Percentiles rank a stretch among this genome's conserved stretches.
These are phyloP conservation scores for Sarcodon aspratus DNA, from an alignment of 768 basidiomycete genomes.

Conservation along the genomic window DNA sequence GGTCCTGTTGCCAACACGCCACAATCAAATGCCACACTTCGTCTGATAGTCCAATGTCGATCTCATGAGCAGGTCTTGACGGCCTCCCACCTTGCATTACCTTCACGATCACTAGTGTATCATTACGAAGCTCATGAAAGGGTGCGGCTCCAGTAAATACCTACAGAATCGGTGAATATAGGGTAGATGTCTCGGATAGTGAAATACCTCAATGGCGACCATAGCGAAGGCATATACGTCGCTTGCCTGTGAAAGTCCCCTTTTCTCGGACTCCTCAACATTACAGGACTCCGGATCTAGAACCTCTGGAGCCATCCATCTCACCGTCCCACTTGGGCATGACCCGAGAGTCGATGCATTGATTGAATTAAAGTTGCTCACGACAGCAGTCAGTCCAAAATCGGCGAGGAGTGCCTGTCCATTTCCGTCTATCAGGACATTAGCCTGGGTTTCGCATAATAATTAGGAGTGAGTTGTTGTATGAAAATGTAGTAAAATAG, in stretches of 20 bases:
- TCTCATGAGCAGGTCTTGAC: neutral
- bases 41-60: neutral
- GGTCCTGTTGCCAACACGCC: constrained; percentile 1
- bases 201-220: constrained; percentile 7
- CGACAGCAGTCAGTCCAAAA: neutral
- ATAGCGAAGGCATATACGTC: constrained; percentile 12
- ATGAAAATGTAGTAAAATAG: too few relatives aligned
- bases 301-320: constrained; percentile 1
- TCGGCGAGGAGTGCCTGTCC: neutral
- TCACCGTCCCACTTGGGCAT: neutral
- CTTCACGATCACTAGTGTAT: constrained; percentile 1
- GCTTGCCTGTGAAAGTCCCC: constrained; percentile 2
- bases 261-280: neutral
- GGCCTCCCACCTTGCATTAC: constrained; percentile 1
- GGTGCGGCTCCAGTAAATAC: constrained; percentile 1
- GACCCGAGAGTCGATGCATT: neutral
- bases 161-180: neutral
- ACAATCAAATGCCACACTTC: constrained; percentile 4
- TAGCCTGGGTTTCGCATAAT: too few relatives aligned
- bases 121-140: neutral
- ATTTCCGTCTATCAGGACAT: neutral
- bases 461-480: too few relatives aligned
- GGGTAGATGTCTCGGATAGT: neutral
- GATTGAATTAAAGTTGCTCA: neutral
- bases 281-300: neutral